phyloP scores from a whole-genome alignment of 495 filamentous ascomycete species.

The Trichoderma reesei region DNA sequence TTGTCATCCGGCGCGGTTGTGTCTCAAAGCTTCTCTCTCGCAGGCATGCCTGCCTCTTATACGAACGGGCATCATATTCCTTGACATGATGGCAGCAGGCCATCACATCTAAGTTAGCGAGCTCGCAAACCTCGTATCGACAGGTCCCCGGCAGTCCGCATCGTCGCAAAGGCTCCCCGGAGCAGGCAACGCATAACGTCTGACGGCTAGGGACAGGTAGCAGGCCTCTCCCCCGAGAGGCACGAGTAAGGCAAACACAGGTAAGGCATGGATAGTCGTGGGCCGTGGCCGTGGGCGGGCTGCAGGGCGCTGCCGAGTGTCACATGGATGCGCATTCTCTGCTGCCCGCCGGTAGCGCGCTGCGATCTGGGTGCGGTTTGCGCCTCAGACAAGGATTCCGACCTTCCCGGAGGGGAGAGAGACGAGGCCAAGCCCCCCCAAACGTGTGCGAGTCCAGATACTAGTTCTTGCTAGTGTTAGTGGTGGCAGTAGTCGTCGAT shows the following conservation, averaged over 20 bases:
- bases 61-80: too few species aligned
- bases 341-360: background rate
- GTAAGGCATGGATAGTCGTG: background rate
- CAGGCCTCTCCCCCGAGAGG: too few species aligned
- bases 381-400: conserved; percentile 5
- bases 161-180: too few species aligned
- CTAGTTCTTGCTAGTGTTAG: background rate
- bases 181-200: too few species aligned
- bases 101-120: too few species aligned
- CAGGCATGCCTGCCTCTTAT: too few species aligned
- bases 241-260: background rate
- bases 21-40: background rate
- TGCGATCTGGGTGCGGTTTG: background rate
- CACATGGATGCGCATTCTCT: background rate
- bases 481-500: background rate
- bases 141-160: too few species aligned
- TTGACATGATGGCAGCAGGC: too few species aligned
- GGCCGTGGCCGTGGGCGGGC: background rate
- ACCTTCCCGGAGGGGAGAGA: conserved; percentile 6
- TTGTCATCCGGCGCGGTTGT: background rate
- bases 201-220: too few species aligned
- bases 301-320: background rate
- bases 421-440: conserved; percentile 2
- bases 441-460: too few species aligned
- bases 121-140: too few species aligned